Evolutionary conservation across 352 stramenopile species (phyloP), one percentile per base, ranked within the genome.

Genomic region (Globisporangium spiculum): DNA sequence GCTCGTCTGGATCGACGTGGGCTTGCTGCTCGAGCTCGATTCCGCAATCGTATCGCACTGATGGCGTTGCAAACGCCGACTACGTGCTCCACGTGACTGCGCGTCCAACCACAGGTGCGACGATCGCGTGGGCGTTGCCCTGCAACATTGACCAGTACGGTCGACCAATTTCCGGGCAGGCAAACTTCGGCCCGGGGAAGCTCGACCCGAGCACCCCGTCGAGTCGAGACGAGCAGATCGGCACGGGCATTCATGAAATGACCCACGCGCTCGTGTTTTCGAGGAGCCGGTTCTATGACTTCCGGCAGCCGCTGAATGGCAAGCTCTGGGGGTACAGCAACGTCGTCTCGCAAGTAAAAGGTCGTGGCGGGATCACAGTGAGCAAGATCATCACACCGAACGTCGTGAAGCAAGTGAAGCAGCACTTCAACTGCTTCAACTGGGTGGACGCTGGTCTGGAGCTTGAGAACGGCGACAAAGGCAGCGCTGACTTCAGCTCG

Each of bases 221-320:
- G 0, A 83, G 77, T 50, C 78, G 84, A 12, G 76, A 79, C 0
- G 75, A 88, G 58, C 86, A 94, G 67, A 76, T 93, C 27, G 82
- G 81, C 18, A 96, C 88, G 10, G 88, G 80, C 1, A 72, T 93
- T 0, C 88, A 96, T 64, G 88, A 96, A 54, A 92, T 93, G 78
- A 91, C 85, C 8, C 88, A 96, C 52, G 88, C 86, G 5, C 75
- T 96, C 16, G 88, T 92, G 9, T 94, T 94, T 66, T 93, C 84
- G 1, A 72, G 76, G 27, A 73, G 65, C n/a, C 68, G 80, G 1
- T 95, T 93, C 72, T 57, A 58, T 4, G 78, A 84, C 59, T 93
- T 88, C 48, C 80, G 85, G 0, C 76, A 92, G 54, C 83, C 85
- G 20, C 68, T 87, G 3, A 92, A 92, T 65, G 81, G 82, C 0